Conservation (phyloP, 805 yeast genomes). For the Myxozyma melibiosi region DNA sequence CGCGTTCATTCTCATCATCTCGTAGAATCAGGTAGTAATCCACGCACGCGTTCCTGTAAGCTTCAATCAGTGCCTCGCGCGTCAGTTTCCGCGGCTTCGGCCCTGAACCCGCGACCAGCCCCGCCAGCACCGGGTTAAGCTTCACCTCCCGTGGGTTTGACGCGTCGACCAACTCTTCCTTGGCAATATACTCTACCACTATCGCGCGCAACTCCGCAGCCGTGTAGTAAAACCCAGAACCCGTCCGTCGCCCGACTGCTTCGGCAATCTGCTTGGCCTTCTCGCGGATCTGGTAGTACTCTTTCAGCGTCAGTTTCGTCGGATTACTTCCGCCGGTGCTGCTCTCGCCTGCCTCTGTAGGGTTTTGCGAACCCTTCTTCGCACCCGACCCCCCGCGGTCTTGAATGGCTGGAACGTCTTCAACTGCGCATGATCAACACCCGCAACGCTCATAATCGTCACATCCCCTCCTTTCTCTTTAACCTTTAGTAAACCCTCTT, state of each 20-base stretch:
- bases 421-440: constrained; percentile 51
- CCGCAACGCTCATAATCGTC: constrained; percentile 55
- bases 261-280: constrained; percentile 56
- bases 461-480: constrained; percentile 89
- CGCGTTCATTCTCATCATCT: constrained; percentile 44
- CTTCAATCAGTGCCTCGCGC: constrained; percentile 44
- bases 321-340: neutral
- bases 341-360: no score
- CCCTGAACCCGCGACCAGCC: neutral
- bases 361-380: constrained; percentile 3
- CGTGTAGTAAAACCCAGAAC: constrained; percentile 50
- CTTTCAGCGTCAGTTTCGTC: constrained; percentile 9
- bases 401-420: constrained; percentile 68
- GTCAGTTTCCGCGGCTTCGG: constrained; percentile 36
- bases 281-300: constrained; percentile 39
- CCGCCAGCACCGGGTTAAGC: constrained; percentile 54
- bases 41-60: constrained; percentile 50
- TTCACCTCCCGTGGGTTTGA: constrained; percentile 57
- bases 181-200: constrained; percentile 58
- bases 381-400: constrained; percentile 21
- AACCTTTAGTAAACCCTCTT: constrained; percentile 62
- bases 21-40: constrained; percentile 51
- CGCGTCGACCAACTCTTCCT: constrained; percentile 53
- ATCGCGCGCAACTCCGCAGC: constrained; percentile 56
- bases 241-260: constrained; percentile 45